A percentile compares a stretch with the other conserved stretches of the same genome.
These are phyloP conservation scores for Auricularia auricula-judae DNA, from an alignment of 768 basidiomycete species.

Conservation along the genomic window DNA sequence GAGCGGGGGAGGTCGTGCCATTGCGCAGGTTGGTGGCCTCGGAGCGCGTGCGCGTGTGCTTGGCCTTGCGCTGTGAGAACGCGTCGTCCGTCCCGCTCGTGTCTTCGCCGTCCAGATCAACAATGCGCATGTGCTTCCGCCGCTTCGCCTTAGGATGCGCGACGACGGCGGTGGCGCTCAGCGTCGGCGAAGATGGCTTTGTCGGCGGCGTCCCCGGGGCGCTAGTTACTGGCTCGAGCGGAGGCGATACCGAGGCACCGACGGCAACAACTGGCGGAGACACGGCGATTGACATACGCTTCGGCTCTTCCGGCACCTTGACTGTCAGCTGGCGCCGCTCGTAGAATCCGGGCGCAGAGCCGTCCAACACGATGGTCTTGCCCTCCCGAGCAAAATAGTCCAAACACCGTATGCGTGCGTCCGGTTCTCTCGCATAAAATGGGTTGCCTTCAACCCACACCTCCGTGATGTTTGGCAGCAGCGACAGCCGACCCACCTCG, in stretches of 20 bases:
- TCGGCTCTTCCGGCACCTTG: slow-evolving; percentile 40
- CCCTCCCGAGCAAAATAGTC: slow-evolving; percentile 77
- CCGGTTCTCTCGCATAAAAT: slow-evolving; percentile 54
- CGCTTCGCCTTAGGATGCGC: slow-evolving; percentile 32
- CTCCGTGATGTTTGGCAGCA: slow-evolving; percentile 67
- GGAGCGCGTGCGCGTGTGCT: background rate
- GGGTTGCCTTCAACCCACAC: slow-evolving; percentile 84
- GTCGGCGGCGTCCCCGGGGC: slow-evolving; percentile 7
- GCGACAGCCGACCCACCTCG: slow-evolving; percentile 74
- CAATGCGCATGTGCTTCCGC: slow-evolving; percentile 65
- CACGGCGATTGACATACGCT: slow-evolving; percentile 34
- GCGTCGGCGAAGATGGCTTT: slow-evolving; percentile 14
- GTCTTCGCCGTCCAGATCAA: slow-evolving; percentile 54
- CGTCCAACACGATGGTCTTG: slow-evolving; percentile 70
- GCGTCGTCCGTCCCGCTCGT: slow-evolving; percentile 20
- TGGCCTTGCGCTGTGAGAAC: slow-evolving; percentile 4
- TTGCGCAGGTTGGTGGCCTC: background rate
- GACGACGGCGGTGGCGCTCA: slow-evolving; percentile 25
- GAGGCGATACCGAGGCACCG: slow-evolving; percentile 19
- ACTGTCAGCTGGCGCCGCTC: slow-evolving; percentile 52
- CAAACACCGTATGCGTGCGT: slow-evolving; percentile 70
- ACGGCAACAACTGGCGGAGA: slow-evolving; percentile 57
- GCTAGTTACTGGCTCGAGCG: background rate
- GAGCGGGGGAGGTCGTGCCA: background rate
- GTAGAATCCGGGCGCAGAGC: slow-evolving; percentile 54